Conservation (phyloP, 225 moss, liverwort and hornwort species). For the Marchantia paleacea region DNA sequence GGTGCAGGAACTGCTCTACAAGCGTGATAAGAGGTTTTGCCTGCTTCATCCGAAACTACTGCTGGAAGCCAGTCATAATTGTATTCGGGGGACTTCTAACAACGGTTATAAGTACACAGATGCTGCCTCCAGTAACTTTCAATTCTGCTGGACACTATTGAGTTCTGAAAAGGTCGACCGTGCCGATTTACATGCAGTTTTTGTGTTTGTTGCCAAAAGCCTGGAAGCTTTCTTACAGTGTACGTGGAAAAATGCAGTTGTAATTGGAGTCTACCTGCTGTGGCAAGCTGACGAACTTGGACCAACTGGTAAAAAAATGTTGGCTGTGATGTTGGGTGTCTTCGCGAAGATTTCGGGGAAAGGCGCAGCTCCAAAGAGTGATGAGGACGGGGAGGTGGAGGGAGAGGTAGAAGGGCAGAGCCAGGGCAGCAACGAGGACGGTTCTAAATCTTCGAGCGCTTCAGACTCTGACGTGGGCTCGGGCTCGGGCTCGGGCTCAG, state of each 20-base stretch:
- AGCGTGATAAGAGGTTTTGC: background rate
- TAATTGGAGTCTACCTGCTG: background rate
- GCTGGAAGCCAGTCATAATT: constrained; percentile 20
- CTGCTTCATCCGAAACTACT: constrained; percentile 24
- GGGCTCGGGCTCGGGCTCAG: no score
- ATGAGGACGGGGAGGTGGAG: background rate
- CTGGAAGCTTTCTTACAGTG: background rate
- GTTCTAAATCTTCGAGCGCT: background rate
- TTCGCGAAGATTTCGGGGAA: no score
- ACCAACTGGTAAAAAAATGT: background rate
- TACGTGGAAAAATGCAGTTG: constrained; percentile 17
- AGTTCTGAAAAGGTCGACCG: background rate
- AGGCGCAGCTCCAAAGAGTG: background rate
- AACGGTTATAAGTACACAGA: constrained; percentile 18
- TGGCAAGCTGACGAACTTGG: constrained; percentile 1
- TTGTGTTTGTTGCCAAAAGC: background rate
- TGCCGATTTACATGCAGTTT: background rate
- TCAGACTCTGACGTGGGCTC: background rate
- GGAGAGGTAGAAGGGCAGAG: background rate
- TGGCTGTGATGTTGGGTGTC: background rate
- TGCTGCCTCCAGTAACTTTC: no score
- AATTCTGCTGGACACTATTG: background rate
- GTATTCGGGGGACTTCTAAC: constrained; percentile 17
- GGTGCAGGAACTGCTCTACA: constrained; percentile 27
- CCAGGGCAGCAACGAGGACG: background rate